Percentiles rank a stretch among this genome's conserved stretches.
Conservation (phyloP, 176 grass and related monocot species). For the Avena eriantha region DNA sequence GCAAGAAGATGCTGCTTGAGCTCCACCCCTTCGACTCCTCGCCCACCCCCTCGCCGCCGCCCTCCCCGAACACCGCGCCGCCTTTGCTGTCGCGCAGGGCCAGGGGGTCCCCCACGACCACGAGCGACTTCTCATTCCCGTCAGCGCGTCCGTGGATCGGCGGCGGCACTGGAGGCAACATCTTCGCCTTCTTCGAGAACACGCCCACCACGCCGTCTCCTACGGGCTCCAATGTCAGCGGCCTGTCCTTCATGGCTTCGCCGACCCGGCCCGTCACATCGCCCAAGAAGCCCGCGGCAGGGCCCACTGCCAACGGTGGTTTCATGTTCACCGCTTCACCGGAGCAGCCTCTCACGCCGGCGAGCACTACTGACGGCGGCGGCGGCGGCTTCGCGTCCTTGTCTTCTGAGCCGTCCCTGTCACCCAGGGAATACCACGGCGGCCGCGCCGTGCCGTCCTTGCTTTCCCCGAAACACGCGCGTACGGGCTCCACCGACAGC, state of each 20-base stretch:
- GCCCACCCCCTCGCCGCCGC: not conserved
- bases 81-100: slow-evolving; percentile 11
- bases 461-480: not conserved
- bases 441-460: slow-evolving; percentile 7
- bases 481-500: not conserved
- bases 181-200: slow-evolving; percentile 12
- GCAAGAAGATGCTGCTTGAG: slow-evolving; percentile 34
- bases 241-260: slow-evolving; percentile 5
- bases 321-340: not conserved
- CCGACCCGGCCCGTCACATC: not conserved
- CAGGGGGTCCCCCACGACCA: not conserved
- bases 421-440: slow-evolving; percentile 9
- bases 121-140: slow-evolving; percentile 18
- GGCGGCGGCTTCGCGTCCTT: not conserved
- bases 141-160: not conserved
- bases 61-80: not conserved
- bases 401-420: slow-evolving; percentile 20
- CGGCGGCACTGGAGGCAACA: slow-evolving; percentile 2
- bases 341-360: not conserved
- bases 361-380: not conserved
- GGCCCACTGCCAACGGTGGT: not conserved
- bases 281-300: not conserved
- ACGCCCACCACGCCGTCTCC: slow-evolving; percentile 9
- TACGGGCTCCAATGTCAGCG: not conserved
- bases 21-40: slow-evolving; percentile 19